Conservation (phyloP, 805 yeast genomes). For the Lachancea quebecensis region DNA sequence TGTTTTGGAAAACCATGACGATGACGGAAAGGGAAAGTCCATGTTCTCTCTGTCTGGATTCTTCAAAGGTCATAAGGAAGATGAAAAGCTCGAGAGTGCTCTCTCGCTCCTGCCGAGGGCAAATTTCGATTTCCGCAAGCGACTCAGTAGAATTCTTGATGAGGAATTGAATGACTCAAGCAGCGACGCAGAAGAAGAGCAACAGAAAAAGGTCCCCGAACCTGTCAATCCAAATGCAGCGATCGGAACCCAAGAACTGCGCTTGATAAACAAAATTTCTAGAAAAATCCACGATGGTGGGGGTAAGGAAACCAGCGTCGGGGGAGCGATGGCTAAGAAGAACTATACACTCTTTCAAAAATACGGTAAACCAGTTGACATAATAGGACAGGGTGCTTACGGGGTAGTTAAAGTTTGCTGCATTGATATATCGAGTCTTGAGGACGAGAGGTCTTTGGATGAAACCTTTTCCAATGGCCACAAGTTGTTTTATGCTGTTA, state of each 20-base stretch:
- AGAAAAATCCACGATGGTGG: conserved; percentile 40
- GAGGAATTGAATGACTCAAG: conserved; percentile 10
- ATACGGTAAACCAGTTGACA: conserved; percentile 46
- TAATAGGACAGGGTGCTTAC: conserved; percentile 88
- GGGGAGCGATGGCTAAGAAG: conserved; percentile 12
- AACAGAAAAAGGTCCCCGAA: conserved; percentile 15
- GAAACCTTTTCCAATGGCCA: conserved; percentile 62
- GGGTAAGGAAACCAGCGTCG: conserved; percentile 13
- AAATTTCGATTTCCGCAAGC: conserved; percentile 11
- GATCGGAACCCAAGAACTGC: conserved; percentile 44
- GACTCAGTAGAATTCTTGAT: conserved; percentile 10
- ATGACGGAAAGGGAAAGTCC: conserved; percentile 13
- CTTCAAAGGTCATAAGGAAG: conserved; percentile 21
- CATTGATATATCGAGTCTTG: conserved; percentile 31
- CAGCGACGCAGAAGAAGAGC: conserved; percentile 6
- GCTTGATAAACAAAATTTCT: conserved; percentile 41
- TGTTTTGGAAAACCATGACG: conserved; percentile 11
- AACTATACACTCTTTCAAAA: conserved; percentile 36
- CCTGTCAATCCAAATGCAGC: conserved; percentile 34
- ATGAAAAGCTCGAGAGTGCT: conserved; percentile 18
- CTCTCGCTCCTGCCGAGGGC: conserved; percentile 16
- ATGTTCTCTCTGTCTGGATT: conserved; percentile 20
- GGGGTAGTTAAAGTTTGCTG: conserved; percentile 86
- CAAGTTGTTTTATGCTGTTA: conserved; percentile 72
- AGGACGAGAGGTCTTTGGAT: conserved; percentile 11